These are phyloP conservation scores for Rhododendron vialii DNA, from an alignment of 148 eudicot genomes.

Conservation along the genomic window DNA sequence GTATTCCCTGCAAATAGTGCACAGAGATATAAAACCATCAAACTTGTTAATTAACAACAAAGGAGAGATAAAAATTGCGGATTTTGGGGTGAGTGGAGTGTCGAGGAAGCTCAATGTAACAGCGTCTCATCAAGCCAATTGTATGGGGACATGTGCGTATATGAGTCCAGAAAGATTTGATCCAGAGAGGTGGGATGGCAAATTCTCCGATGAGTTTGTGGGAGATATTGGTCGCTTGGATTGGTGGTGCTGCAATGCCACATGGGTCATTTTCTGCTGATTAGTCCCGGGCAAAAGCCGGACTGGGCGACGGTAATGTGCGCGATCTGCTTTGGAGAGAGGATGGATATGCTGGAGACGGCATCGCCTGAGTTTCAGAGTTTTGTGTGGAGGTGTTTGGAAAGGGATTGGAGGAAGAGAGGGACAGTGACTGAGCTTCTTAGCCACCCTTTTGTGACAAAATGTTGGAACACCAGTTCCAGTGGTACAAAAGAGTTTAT, in stretches of 20 bases:
- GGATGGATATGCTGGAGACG: conserved; percentile 12
- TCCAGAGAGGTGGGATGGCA: conserved; percentile 28
- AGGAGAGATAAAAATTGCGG: conserved; percentile 29
- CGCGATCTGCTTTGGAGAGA: conserved; percentile 13
- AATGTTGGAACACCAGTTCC: not conserved
- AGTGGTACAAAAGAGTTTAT: not conserved
- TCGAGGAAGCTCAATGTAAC: not conserved
- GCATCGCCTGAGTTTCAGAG: conserved; percentile 14
- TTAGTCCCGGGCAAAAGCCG: not conserved
- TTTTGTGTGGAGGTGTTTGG: conserved; percentile 31
- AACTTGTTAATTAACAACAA: conserved; percentile 24
- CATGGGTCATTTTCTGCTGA: conserved; percentile 22
- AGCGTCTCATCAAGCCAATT: not conserved
- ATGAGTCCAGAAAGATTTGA: conserved; percentile 37
- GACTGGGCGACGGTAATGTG: conserved; percentile 15
- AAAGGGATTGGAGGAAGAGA: conserved; percentile 31
- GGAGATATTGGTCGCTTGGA: conserved; percentile 38
- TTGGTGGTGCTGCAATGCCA: conserved; percentile 25
- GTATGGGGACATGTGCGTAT: conserved; percentile 25
- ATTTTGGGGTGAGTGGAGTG: conserved; percentile 25
- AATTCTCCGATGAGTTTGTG: conserved; percentile 12
- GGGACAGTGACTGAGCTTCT: conserved; percentile 30
- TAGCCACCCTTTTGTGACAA: conserved; percentile 23
- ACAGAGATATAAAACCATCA: conserved; percentile 34
- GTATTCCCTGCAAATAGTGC: conserved; percentile 25